Evolutionary conservation across 352 stramenopile genomes (phyloP).

Genomic region (Phytopythium delawarense): DNA sequence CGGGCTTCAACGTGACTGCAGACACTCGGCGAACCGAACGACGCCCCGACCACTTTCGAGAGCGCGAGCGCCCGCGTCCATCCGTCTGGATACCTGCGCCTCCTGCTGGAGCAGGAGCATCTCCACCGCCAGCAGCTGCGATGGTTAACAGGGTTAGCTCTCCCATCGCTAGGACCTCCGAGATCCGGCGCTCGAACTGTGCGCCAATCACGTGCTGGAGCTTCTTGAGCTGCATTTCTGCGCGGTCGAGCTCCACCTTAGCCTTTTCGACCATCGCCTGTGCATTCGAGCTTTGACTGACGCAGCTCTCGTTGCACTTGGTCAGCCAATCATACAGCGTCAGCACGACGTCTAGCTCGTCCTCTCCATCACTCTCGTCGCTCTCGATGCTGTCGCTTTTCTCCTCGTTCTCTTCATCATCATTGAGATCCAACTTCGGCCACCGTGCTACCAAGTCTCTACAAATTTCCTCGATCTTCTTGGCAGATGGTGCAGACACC

Average conservation of each 20-base stretch:
- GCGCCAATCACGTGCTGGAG: conserved; percentile 46
- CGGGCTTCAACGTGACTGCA: conserved; percentile 5
- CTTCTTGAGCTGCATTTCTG: conserved; percentile 56
- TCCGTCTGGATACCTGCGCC: background rate
- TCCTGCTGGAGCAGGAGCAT: background rate
- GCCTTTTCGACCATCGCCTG: conserved; percentile 34
- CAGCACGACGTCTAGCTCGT: conserved; percentile 28
- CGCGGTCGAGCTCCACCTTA: conserved; percentile 40
- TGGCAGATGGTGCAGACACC: conserved; percentile 25
- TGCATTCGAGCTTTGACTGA: conserved; percentile 32
- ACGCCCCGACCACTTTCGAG: background rate
- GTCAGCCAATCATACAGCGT: conserved; percentile 55
- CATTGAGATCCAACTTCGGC: background rate
- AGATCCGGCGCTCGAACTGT: conserved; percentile 52
- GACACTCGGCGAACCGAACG: background rate
- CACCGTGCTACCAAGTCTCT: conserved; percentile 17
- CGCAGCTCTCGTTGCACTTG: conserved; percentile 55
- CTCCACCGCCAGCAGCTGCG: background rate
- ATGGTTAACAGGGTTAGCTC: background rate
- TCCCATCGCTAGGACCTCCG: conserved; percentile 27
- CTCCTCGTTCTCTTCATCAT: background rate
- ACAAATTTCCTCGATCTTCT: conserved; percentile 40
- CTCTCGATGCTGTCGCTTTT: conserved; percentile 3
- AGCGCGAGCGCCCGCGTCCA: background rate
- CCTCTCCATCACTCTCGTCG: conserved; percentile 13